Conservation (phyloP, 2,329 filamentous ascomycete genomes). For the Calonectria henricotiae region DNA sequence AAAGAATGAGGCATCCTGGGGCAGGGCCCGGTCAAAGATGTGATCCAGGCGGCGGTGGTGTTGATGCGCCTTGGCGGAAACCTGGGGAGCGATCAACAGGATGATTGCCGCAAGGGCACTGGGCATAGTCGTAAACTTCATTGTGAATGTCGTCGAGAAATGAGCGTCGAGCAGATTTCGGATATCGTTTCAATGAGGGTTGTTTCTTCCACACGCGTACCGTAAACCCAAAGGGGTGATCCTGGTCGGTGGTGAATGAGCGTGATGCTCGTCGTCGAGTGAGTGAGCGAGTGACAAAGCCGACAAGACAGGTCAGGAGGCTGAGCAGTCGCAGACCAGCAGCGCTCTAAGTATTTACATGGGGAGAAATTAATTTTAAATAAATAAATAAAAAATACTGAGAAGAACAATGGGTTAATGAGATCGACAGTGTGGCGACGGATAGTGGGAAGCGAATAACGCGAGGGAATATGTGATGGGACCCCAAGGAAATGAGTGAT, state of each 20-base stretch:
- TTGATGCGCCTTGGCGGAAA: slow-evolving; percentile 55
- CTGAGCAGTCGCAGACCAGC: slow-evolving; percentile 46
- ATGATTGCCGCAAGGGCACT: slow-evolving; percentile 67
- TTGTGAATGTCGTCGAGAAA: slow-evolving; percentile 56
- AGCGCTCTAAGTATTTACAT: slow-evolving; percentile 48
- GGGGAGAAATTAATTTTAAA: slow-evolving; percentile 25
- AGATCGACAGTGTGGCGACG: slow-evolving; percentile 48
- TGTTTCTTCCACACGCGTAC: slow-evolving; percentile 47
- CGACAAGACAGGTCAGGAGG: slow-evolving; percentile 39
- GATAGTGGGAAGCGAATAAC: slow-evolving; percentile 24
- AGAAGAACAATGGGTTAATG: slow-evolving; percentile 46
- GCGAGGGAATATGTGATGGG: slow-evolving; percentile 46
- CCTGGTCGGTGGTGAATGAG: slow-evolving; percentile 44
- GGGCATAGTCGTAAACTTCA: slow-evolving; percentile 70
- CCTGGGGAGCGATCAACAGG: slow-evolving; percentile 62
- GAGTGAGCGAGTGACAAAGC: slow-evolving; percentile 51
- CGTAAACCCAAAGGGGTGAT: slow-evolving; percentile 34
- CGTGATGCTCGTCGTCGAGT: slow-evolving; percentile 46
- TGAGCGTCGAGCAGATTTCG: slow-evolving; percentile 43
- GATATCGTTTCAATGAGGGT: slow-evolving; percentile 39
- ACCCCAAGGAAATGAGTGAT: slow-evolving; percentile 51
- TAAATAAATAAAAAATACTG: slow-evolving; percentile 33
- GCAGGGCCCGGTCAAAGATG: slow-evolving; percentile 61
- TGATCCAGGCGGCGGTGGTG: slow-evolving; percentile 55
- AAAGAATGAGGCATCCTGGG: slow-evolving; percentile 57